A percentile compares a stretch with the other conserved stretches of the same genome.
Conservation (phyloP, 169 alveolate genomes). For the Plasmodium adleri region DNA sequence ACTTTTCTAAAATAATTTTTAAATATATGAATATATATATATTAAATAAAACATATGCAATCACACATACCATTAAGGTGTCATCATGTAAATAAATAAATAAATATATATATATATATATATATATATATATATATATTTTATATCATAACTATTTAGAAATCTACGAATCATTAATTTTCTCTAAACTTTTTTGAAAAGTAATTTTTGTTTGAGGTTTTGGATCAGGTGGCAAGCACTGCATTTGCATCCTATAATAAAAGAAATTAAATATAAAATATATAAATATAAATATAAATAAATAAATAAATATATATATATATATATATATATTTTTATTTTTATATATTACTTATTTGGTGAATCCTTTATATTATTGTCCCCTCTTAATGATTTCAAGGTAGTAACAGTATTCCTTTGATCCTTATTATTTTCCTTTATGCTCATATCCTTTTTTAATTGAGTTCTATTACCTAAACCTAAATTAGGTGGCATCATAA, state of each 20-base stretch:
- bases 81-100: background rate
- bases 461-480: conserved; percentile 22
- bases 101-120: background rate
- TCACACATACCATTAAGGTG: background rate
- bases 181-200: conserved; percentile 34
- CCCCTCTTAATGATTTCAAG: conserved; percentile 23
- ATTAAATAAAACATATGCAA: background rate
- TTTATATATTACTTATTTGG: conserved; percentile 28
- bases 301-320: conserved; percentile 2
- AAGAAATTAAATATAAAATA: background rate
- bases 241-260: conserved; percentile 57
- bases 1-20: too few relatives aligned
- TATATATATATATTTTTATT: background rate
- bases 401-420: conserved; percentile 13
- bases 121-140: too few relatives aligned
- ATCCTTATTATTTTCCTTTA: conserved; percentile 4
- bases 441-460: conserved; percentile 13
- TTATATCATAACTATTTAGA: too few relatives aligned
- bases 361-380: conserved; percentile 29
- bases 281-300: background rate
- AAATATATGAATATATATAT: too few relatives aligned
- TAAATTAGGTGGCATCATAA: conserved; percentile 69
- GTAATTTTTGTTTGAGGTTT: conserved; percentile 72
- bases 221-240: conserved; percentile 69
- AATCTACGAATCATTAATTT: conserved; percentile 1